Evolutionary conservation across 768 basidiomycete species (phyloP).

Genomic region (Chiua virens): DNA sequence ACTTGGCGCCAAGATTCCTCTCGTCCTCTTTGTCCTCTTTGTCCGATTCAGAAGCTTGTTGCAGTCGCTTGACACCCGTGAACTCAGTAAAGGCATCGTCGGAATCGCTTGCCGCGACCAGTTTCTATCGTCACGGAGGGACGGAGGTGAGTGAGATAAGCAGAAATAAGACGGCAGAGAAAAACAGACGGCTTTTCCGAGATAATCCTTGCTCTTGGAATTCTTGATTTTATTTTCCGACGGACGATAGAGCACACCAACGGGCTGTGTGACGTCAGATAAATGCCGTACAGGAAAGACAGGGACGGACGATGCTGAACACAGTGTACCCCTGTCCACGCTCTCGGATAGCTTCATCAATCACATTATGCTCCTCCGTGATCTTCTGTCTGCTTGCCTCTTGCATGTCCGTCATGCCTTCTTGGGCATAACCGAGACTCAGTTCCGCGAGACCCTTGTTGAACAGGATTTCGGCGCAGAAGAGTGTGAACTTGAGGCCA

Average conservation of each 20-base stretch:
- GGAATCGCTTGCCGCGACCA: slow-evolving; percentile 80
- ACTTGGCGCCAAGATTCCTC: too few species aligned
- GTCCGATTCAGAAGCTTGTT: slow-evolving; percentile 36
- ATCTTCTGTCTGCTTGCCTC: slow-evolving; percentile 71
- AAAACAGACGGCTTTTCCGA: slow-evolving; percentile 82
- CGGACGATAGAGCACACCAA: too few species aligned
- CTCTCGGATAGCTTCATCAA: too few species aligned
- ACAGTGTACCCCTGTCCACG: too few species aligned
- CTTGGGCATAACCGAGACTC: slow-evolving; percentile 60
- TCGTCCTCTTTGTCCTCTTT: too few species aligned
- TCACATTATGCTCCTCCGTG: slow-evolving; percentile 83
- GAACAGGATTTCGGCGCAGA: slow-evolving; percentile 86
- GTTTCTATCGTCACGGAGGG: slow-evolving; percentile 59
- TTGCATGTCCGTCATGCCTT: slow-evolving; percentile 70
- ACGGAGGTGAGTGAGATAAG: slow-evolving; percentile 2
- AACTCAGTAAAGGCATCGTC: slow-evolving; percentile 80
- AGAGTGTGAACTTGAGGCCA: slow-evolving; percentile 87
- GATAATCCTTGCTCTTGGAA: slow-evolving; percentile 80
- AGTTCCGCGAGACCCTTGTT: slow-evolving; percentile 82
- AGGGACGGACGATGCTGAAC: too few species aligned
- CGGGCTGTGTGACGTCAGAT: too few species aligned
- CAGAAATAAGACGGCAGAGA: not conserved
- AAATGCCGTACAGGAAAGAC: too few species aligned
- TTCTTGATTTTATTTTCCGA: slow-evolving; percentile 90
- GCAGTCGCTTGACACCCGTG: slow-evolving; percentile 70